phyloP scores from a whole-genome alignment of 352 stramenopile species.

The Phytophthora idaei region DNA sequence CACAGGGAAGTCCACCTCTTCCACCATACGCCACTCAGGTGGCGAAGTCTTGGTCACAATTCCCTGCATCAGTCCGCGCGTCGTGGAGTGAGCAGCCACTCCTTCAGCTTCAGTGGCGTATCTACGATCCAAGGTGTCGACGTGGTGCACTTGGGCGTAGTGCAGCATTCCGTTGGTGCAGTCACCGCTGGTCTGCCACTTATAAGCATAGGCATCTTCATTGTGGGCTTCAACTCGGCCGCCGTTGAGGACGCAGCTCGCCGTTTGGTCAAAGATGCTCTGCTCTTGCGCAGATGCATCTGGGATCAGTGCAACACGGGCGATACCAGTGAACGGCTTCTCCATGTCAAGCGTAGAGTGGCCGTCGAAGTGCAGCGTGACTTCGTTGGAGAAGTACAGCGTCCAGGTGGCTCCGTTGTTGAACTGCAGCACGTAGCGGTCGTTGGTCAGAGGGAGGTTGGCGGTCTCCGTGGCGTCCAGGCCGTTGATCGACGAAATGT shows the following conservation, averaged over 20 bases:
- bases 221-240: slow-evolving; percentile 50
- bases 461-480: slow-evolving; percentile 30
- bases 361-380: slow-evolving; percentile 45
- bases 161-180: slow-evolving; percentile 66
- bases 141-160: slow-evolving; percentile 64
- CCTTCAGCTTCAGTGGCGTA: slow-evolving; percentile 42
- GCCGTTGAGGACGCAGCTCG: slow-evolving; percentile 51
- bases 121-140: slow-evolving; percentile 56
- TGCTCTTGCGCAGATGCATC: slow-evolving; percentile 41
- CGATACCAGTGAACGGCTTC: slow-evolving; percentile 38
- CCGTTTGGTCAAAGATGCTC: slow-evolving; percentile 42
- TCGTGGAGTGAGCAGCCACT: slow-evolving; percentile 50
- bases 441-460: slow-evolving; percentile 38
- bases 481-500: slow-evolving; percentile 62
- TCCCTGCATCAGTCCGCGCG: slow-evolving; percentile 59
- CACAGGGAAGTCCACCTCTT: slow-evolving; percentile 43
- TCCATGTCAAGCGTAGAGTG: slow-evolving; percentile 42
- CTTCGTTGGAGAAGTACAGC: slow-evolving; percentile 50
- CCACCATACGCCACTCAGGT: slow-evolving; percentile 54
- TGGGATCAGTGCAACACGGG: slow-evolving; percentile 44
- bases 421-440: slow-evolving; percentile 58
- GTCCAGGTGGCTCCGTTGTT: slow-evolving; percentile 60
- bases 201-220: slow-evolving; percentile 55
- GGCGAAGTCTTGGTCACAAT: slow-evolving; percentile 52
- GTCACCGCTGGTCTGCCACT: slow-evolving; percentile 61